Percentiles rank a stretch among this genome's conserved stretches.
Evolutionary conservation across 148 eudicot species (phyloP).

Genomic region (Heliosperma pusillum): DNA sequence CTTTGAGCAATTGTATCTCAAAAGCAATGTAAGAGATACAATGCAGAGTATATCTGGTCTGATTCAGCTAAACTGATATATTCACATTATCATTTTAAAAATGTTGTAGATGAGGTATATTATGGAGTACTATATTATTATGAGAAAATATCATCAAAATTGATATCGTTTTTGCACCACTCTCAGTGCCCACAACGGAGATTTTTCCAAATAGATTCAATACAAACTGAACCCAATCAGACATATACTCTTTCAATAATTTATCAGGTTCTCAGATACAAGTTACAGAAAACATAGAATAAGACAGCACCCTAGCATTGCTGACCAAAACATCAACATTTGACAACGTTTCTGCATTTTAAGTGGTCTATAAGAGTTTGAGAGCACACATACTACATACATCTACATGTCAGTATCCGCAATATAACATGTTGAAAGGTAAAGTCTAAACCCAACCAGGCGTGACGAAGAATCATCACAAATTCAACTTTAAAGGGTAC

Average conservation of each 20-base stretch:
- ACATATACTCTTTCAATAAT: neutral
- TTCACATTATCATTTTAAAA: neutral
- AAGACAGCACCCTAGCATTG: neutral
- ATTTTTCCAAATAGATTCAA: neutral
- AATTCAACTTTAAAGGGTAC: too few relatives aligned
- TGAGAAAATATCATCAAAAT: too few relatives aligned
- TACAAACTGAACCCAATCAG: neutral
- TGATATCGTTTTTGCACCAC: too few relatives aligned
- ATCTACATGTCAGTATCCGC: neutral
- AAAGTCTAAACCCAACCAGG: neutral
- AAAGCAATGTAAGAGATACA: too few relatives aligned
- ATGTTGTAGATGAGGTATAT: neutral
- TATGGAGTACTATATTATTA: too few relatives aligned
- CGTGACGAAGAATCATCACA: neutral
- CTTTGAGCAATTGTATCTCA: too few relatives aligned
- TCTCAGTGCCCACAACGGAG: neutral
- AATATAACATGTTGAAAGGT: neutral
- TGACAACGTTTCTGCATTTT: neutral
- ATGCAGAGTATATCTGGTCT: neutral
- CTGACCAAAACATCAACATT: neutral
- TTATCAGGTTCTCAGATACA: neutral
- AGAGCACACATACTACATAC: neutral
- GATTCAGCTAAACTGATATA: too few relatives aligned
- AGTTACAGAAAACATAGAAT: neutral
- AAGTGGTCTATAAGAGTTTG: neutral